Base-by-base conservation (phyloP, 371 early-diverging fungal genomes). In the Actinomucor elegans region DNA sequence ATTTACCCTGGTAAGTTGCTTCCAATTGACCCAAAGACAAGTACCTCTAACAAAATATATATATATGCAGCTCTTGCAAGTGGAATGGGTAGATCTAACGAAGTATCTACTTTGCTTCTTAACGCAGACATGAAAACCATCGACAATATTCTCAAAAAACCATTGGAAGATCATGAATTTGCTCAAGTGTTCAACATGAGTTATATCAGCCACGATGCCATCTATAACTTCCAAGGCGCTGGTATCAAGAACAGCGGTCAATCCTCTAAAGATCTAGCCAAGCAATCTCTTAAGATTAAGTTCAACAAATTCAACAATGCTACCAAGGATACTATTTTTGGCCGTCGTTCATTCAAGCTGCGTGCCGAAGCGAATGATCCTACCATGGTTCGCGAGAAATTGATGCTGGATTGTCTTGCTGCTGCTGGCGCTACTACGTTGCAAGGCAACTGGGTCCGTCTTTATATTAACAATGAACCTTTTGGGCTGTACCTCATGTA, bases 401-500 rank as follows among this genome's bases (percentile, higher is more conserved):
- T 77, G 5, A 66, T 58, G 35, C 52, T 80, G 37, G 79, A 82
- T 37, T 66, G 59, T 51, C 51, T 82, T 27, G 67, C 70, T 50
- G 75, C 83, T 11, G 57, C 80, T 15, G 83, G 83, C 24, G 80
- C 68, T 35, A 73, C 80, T 15, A 71, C 75, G 7, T 64, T 75
- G n/a, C 67, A 66, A 33, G 71, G 71, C 32, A 64, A 69, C 26
- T 82, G 73, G 64, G 83, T 74, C n/a, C 79, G 83, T 55, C 60
- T 82, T 4, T 75, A 64, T 37, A 59, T 80, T 45, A 82, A 82
- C 58, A 71, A 71, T 41, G 61, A 63, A 27, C 59, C 79, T 15
- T 75, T 70, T 29, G 83, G 83, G 43, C 55, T 82, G 8, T 82
- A 58, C 55, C 45, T 79, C 14, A 65, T 82, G 79, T 77, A 67